Evolutionary conservation across 805 yeast species (phyloP).

Genomic region (Wickerhamomyces alni): DNA sequence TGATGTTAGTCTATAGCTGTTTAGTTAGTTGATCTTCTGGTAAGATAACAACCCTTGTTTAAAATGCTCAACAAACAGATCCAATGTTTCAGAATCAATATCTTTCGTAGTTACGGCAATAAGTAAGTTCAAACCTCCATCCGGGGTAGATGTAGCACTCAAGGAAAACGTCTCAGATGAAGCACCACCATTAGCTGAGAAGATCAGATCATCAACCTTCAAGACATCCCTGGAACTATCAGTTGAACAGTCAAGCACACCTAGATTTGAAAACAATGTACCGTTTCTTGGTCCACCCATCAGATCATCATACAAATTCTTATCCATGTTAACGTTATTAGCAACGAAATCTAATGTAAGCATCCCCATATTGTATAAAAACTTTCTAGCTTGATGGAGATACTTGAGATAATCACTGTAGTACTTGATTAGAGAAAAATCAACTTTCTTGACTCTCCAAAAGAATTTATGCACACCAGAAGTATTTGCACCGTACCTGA

Average conservation of each 20-base stretch:
- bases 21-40: not conserved
- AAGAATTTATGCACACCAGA: conserved; percentile 15
- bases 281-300: conserved; percentile 10
- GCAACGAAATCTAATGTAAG: conserved; percentile 7
- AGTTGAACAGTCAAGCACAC: conserved; percentile 7
- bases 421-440: conserved; percentile 4
- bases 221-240: not conserved
- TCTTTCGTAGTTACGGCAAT: conserved; percentile 11
- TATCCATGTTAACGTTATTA: conserved; percentile 11
- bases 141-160: conserved; percentile 4
- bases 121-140: conserved; percentile 13
- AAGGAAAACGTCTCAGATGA: conserved; percentile 10
- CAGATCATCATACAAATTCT: conserved; percentile 4
- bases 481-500: conserved; percentile 16
- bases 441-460: conserved; percentile 3
- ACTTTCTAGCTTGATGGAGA: conserved; percentile 1
- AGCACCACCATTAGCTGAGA: conserved; percentile 12
- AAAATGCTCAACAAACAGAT: conserved; percentile 6
- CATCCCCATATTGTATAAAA: conserved; percentile 14
- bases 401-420: conserved; percentile 7
- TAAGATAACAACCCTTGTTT: conserved; percentile 4
- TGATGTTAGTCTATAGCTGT: not conserved
- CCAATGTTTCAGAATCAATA: conserved; percentile 3
- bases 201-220: conserved; percentile 10
- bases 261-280: conserved; percentile 17